Percentiles rank a stretch among this genome's conserved stretches.
Evolutionary conservation across 441 rosid species (phyloP).

Genomic region (Eruca vesicaria): DNA sequence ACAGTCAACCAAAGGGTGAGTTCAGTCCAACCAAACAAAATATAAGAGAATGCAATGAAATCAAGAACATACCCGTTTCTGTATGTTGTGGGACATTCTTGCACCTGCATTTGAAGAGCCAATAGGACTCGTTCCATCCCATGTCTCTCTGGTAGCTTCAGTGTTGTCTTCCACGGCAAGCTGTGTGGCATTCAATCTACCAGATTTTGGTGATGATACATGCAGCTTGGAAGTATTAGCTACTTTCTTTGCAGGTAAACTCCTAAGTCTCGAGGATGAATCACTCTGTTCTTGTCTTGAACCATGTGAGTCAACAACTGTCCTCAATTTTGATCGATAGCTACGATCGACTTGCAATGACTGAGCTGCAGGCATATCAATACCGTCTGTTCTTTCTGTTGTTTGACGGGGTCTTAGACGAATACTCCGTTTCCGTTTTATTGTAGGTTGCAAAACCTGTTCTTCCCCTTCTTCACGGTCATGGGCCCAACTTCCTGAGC

Average conservation of each 20-base stretch:
- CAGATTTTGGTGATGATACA: conserved; percentile 61
- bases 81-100: conserved; percentile 81
- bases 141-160: conserved; percentile 61
- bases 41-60: neutral
- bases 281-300: conserved; percentile 73
- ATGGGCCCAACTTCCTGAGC: conserved; percentile 95
- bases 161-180: conserved; percentile 55
- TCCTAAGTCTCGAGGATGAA: conserved; percentile 61
- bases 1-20: neutral
- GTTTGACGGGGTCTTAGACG: conserved; percentile 87
- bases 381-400: conserved; percentile 61
- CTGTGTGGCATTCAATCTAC: conserved; percentile 56
- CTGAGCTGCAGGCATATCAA: conserved; percentile 49
- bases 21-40: conserved; percentile 8
- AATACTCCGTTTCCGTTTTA: conserved; percentile 93
- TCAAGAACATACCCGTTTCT: conserved; percentile 71
- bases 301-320: conserved; percentile 53
- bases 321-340: conserved; percentile 65
- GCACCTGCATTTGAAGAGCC: conserved; percentile 56
- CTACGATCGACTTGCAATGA: conserved; percentile 61
- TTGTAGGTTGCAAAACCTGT: conserved; percentile 96
- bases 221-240: conserved; percentile 70
- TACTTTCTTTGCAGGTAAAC: conserved; percentile 64
- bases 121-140: conserved; percentile 65
- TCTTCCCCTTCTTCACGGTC: conserved; percentile 98